Evolutionary conservation across 805 yeast species (phyloP).

Genomic region (Ogataea nakhonphanomensis): DNA sequence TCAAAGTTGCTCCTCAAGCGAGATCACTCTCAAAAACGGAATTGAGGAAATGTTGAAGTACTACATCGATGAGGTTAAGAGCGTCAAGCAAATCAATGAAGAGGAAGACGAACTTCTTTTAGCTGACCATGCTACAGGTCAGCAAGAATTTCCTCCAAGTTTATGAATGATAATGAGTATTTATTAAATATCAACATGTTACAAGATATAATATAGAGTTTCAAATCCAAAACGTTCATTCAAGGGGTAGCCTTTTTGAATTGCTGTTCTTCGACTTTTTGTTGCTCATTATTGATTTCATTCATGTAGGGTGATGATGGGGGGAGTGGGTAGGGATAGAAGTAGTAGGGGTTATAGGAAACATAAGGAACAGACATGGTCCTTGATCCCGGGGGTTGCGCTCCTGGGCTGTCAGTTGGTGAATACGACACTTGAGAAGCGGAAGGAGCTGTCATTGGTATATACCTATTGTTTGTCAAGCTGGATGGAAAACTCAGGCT

Average conservation of each 20-base stretch:
- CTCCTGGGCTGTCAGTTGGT: slow-evolving; percentile 5
- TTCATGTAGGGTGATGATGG: slow-evolving; percentile 1
- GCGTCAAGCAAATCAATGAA: slow-evolving; percentile 83
- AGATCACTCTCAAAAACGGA: slow-evolving; percentile 90
- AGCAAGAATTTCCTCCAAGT: slow-evolving; percentile 35
- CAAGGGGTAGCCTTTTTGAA: no score
- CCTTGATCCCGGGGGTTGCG: slow-evolving; percentile 11
- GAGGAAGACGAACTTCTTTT: slow-evolving; percentile 48
- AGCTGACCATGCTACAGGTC: background rate
- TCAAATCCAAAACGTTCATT: background rate
- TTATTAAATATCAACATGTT: slow-evolving; percentile 4
- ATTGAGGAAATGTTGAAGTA: slow-evolving; percentile 97
- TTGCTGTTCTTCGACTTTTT: slow-evolving; percentile 1
- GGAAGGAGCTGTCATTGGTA: slow-evolving; percentile 5
- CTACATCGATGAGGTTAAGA: slow-evolving; percentile 91
- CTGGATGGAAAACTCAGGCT: slow-evolving; percentile 14
- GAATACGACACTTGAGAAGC: slow-evolving; percentile 1
- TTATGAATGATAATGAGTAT: slow-evolving; percentile 22
- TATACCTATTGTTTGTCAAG: slow-evolving; percentile 2
- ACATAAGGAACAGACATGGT: slow-evolving; percentile 16
- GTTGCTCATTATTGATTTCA: background rate
- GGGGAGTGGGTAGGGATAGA: slow-evolving; percentile 19
- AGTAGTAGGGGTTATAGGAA: slow-evolving; percentile 21
- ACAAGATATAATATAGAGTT: background rate
- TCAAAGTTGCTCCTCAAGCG: slow-evolving; percentile 85